A percentile compares a stretch with the other conserved stretches of the same genome.
Conservation (phyloP, 257 asterid genomes). For the Solanum ossicruentum region DNA sequence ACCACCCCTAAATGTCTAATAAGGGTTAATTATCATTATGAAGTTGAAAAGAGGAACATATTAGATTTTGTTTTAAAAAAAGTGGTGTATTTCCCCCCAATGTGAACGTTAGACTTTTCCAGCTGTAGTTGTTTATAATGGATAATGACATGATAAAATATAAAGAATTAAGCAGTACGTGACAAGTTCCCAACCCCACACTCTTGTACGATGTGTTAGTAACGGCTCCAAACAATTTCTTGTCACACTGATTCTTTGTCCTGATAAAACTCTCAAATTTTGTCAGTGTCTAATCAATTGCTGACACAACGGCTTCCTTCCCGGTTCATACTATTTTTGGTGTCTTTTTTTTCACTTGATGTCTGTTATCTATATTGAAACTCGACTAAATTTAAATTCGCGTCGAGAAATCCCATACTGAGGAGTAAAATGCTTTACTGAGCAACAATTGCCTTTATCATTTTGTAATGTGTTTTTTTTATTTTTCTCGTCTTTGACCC, state of each 20-base stretch:
- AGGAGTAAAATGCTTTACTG: too few relatives aligned
- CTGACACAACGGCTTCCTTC: neutral
- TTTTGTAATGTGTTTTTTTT: too few relatives aligned
- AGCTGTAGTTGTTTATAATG: neutral
- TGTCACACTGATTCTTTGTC: neutral
- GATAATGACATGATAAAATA: neutral
- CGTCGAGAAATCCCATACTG: fast-evolving
- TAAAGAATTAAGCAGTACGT: neutral
- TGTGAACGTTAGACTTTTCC: constrained; percentile 5
- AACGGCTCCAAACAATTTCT: neutral
- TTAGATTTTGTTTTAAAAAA: neutral
- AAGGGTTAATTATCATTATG: neutral
- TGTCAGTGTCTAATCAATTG: neutral
- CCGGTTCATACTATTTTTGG: neutral
- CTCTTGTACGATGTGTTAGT: neutral
- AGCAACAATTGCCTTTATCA: too few relatives aligned
- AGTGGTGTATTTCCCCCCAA: neutral
- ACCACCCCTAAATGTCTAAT: too few relatives aligned
- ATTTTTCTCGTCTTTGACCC: too few relatives aligned
- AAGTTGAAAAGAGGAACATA: neutral
- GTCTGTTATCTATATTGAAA: too few relatives aligned
- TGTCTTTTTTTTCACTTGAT: too few relatives aligned
- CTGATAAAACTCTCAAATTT: neutral
- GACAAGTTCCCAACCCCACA: neutral
- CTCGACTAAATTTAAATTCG: too few relatives aligned